phyloP scores from a whole-genome alignment of 768 basidiomycete species.

The Lactarius indigo region DNA sequence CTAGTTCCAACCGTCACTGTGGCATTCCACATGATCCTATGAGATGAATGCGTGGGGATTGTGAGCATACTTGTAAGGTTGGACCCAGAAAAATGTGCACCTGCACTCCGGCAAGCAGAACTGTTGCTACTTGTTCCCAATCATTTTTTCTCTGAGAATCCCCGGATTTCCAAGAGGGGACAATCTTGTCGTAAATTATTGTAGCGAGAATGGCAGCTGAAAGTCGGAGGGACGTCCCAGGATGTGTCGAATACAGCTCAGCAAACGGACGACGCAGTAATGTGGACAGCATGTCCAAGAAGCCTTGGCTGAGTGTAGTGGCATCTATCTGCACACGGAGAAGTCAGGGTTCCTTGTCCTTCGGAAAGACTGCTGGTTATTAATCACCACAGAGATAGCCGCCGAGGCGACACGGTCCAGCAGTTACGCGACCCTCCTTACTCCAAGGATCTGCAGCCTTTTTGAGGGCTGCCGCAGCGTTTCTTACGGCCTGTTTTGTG shows the following conservation, averaged over 20 bases:
- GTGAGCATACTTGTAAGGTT: not conserved
- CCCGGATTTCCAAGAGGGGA: constrained; percentile 2
- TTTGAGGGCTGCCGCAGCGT: constrained; percentile 18
- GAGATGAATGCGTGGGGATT: not conserved
- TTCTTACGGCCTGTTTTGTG: constrained; percentile 7
- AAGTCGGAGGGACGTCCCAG: constrained; percentile 21
- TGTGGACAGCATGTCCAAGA: not conserved
- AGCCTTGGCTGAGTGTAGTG: not conserved
- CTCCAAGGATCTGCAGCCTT: constrained; percentile 26
- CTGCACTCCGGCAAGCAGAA: constrained; percentile 23
- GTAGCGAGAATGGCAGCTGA: constrained; percentile 19
- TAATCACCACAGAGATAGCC: constrained; percentile 18
- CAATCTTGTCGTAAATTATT: constrained; percentile 19
- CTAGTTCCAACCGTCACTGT: constrained; percentile 11
- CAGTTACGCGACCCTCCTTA: constrained; percentile 19
- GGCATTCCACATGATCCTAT: constrained; percentile 24
- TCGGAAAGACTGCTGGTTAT: not conserved
- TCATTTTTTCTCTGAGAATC: not conserved
- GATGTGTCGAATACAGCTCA: constrained; percentile 18
- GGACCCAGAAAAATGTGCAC: not conserved
- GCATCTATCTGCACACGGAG: not conserved
- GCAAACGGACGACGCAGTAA: constrained; percentile 21
- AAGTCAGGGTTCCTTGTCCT: not conserved
- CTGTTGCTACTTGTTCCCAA: constrained; percentile 23
- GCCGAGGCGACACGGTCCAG: constrained; percentile 17